Evolutionary conservation across 768 basidiomycete genomes (phyloP).

Genomic region (Termitomyces sp.): DNA sequence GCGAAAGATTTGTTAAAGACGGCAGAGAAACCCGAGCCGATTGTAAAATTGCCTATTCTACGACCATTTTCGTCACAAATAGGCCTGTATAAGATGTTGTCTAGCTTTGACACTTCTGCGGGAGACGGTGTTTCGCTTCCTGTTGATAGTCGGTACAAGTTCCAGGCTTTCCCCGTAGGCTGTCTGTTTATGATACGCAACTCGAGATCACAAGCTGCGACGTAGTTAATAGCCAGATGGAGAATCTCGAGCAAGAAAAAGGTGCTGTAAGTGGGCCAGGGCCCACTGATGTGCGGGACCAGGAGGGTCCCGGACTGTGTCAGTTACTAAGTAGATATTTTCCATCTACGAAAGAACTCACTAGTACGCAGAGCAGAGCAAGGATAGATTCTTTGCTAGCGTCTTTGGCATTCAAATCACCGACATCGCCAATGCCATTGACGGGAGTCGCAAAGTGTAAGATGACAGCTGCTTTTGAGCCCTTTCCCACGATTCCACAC

Average conservation of each 20-base stretch:
- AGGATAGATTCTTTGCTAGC: too few species aligned
- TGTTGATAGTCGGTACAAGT: slow-evolving; percentile 24
- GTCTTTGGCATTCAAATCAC: too few species aligned
- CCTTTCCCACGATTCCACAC: slow-evolving; percentile 57
- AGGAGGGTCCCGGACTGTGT: slow-evolving; percentile 54
- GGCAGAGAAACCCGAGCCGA: slow-evolving; percentile 41
- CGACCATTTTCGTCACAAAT: slow-evolving; percentile 33
- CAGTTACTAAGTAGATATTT: background rate
- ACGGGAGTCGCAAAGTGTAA: slow-evolving; percentile 57
- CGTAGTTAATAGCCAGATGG: slow-evolving; percentile 54
- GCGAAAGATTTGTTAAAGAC: slow-evolving; percentile 21
- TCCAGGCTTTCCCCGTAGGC: slow-evolving; percentile 49
- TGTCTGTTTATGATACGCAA: slow-evolving; percentile 57
- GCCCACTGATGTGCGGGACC: slow-evolving; percentile 47
- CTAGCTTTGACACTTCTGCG: slow-evolving; percentile 29
- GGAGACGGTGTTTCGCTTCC: slow-evolving; percentile 24
- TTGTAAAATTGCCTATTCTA: slow-evolving; percentile 38
- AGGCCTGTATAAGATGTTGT: slow-evolving; percentile 38
- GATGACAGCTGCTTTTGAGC: slow-evolving; percentile 65
- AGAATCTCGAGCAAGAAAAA: slow-evolving; percentile 45
- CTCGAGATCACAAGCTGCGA: slow-evolving; percentile 51
- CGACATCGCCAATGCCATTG: too few species aligned
- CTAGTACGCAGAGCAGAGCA: slow-evolving; percentile 64
- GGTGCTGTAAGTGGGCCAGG: slow-evolving; percentile 40
- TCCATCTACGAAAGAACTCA: slow-evolving; percentile 21